Conservation (phyloP, 1,284 basidiomycete species). For the Gomphus bonarii region DNA sequence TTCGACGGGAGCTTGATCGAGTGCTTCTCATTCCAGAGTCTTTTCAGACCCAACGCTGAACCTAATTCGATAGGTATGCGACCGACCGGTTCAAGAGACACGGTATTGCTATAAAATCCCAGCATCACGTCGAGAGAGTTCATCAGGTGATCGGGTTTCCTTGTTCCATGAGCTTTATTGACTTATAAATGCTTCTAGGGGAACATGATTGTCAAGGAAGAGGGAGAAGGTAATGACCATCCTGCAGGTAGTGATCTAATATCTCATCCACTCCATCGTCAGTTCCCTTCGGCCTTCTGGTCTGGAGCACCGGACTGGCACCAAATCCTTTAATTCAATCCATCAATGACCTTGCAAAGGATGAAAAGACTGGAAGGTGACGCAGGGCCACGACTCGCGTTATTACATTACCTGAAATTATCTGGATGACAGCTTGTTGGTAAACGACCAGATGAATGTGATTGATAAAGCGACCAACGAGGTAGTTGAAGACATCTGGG, state of each 20-base stretch:
- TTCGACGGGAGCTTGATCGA: constrained; percentile 66
- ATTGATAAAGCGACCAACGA: constrained; percentile 43
- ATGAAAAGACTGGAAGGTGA: constrained; percentile 51
- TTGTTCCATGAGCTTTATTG: not conserved
- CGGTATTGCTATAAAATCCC: constrained; percentile 67
- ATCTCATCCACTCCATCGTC: not conserved
- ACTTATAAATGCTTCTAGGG: constrained; percentile 11
- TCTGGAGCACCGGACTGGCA: constrained; percentile 80
- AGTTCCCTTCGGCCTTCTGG: constrained; percentile 75
- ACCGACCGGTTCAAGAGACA: constrained; percentile 68
- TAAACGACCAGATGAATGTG: constrained; percentile 52
- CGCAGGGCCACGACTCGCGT: constrained; percentile 8
- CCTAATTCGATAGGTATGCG: constrained; percentile 40
- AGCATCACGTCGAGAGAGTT: constrained; percentile 74
- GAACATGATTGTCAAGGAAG: constrained; percentile 45
- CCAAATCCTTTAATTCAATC: constrained; percentile 67
- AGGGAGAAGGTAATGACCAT: constrained; percentile 42
- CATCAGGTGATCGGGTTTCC: constrained; percentile 35
- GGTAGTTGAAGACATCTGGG: constrained; percentile 67
- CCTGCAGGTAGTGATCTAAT: not conserved
- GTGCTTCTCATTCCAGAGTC: constrained; percentile 25
- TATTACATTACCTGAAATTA: not conserved
- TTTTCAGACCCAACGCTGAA: not conserved
- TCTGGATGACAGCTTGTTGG: constrained; percentile 36
- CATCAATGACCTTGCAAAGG: constrained; percentile 51